These are phyloP conservation scores for Myxozyma nipponensis DNA, from an alignment of 805 yeast genomes.

Conservation along the genomic window DNA sequence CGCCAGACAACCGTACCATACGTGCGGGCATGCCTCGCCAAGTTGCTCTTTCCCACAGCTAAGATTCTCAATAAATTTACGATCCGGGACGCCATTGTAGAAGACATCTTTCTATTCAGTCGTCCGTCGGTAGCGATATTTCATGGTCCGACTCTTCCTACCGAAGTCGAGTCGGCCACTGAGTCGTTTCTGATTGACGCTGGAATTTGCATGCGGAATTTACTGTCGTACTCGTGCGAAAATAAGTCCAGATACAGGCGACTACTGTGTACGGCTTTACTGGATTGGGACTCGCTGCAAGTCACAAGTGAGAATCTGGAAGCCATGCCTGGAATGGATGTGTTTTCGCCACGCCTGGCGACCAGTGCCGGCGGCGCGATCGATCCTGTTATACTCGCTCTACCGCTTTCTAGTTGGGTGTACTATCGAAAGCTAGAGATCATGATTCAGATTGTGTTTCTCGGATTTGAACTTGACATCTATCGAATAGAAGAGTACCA, in stretches of 20 bases:
- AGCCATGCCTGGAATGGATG: conserved; percentile 11
- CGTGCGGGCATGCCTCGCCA: conserved; percentile 12
- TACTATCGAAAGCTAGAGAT: conserved; percentile 59
- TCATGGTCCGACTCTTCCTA: not conserved
- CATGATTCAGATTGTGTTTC: conserved; percentile 69
- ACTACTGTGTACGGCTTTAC: conserved; percentile 52
- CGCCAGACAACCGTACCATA: conserved; percentile 15
- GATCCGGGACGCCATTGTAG: conserved; percentile 9
- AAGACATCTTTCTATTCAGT: conserved; percentile 13
- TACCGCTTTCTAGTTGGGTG: conserved; percentile 70
- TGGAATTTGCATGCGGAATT: conserved; percentile 44
- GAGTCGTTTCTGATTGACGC: not conserved
- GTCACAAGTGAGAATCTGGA: conserved; percentile 65
- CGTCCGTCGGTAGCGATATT: conserved; percentile 14
- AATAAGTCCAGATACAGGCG: conserved; percentile 85
- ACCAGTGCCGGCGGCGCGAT: conserved; percentile 37
- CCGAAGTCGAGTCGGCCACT: not conserved
- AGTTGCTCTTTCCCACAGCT: conserved; percentile 2
- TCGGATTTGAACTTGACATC: conserved; percentile 72
- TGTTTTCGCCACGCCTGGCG: conserved; percentile 16
- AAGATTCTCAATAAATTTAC: conserved; percentile 7
- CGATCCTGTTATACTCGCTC: conserved; percentile 34
- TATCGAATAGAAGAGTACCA: conserved; percentile 68
- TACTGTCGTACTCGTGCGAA: conserved; percentile 48
- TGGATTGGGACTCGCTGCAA: conserved; percentile 75